phyloP scores from a whole-genome alignment of 1,284 basidiomycete species.

The Tylopilus orsonianus region DNA sequence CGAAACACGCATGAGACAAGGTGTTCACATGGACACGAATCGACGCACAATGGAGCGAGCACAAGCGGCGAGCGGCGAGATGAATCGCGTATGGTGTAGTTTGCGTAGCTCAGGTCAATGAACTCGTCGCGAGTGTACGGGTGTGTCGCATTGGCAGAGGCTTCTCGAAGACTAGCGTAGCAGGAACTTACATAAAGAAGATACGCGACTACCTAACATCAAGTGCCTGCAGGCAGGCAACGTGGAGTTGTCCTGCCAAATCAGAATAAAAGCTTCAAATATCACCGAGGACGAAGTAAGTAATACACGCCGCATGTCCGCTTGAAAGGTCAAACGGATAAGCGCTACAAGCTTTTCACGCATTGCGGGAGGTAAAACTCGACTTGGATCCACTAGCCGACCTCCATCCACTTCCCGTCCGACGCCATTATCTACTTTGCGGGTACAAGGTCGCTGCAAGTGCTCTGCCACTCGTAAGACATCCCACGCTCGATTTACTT shows the following conservation, averaged over 20 bases:
- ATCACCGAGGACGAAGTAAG: constrained; percentile 35
- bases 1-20: constrained; percentile 10
- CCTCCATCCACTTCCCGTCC: constrained; percentile 23
- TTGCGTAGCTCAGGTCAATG: not conserved
- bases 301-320: constrained; percentile 37
- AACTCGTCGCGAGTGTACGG: not conserved
- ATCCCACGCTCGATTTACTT: constrained; percentile 49
- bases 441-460: constrained; percentile 29
- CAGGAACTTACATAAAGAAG: constrained; percentile 35
- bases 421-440: constrained; percentile 25
- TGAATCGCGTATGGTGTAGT: not conserved
- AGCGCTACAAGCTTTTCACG: constrained; percentile 51
- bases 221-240: constrained; percentile 69
- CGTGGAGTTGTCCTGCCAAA: constrained; percentile 45
- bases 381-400: constrained; percentile 27
- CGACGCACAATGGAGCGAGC: not conserved
- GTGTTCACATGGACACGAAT: constrained; percentile 2
- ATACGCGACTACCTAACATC: constrained; percentile 28
- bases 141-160: not conserved
- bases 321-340: constrained; percentile 38
- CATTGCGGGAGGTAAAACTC: constrained; percentile 38
- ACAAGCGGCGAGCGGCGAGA: not conserved
- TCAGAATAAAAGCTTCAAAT: constrained; percentile 31
- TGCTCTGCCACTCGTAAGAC: constrained; percentile 24
- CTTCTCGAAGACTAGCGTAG: constrained; percentile 11